Conservation (phyloP, 2,329 filamentous ascomycete genomes). For the Ceratocystis papillata region DNA sequence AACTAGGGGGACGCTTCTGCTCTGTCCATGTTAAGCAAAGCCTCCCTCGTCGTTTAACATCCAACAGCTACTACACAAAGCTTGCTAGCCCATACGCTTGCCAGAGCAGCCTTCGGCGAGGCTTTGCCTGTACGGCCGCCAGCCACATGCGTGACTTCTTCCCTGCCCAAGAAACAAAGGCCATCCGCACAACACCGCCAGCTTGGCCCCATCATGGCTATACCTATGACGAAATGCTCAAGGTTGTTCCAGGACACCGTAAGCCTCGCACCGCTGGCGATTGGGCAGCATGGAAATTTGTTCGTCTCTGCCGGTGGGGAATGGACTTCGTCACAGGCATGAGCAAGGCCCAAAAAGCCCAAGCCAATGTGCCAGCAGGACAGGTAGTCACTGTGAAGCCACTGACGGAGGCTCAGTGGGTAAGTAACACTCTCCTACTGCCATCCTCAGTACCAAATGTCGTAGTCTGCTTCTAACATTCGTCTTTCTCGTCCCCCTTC, state of each 20-base stretch:
- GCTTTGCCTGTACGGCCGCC: conserved; percentile 42
- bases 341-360: conserved; percentile 58
- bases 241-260: conserved; percentile 65
- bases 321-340: conserved; percentile 73
- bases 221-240: conserved; percentile 66
- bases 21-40: conserved; percentile 9
- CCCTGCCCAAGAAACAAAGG: conserved; percentile 48
- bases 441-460: background rate
- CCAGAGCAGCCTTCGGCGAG: conserved; percentile 28
- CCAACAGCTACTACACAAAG: conserved; percentile 3
- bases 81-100: conserved; percentile 2
- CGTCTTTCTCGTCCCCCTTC: background rate
- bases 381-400: conserved; percentile 44
- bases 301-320: conserved; percentile 63
- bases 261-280: conserved; percentile 63
- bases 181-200: conserved; percentile 51
- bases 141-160: conserved; percentile 49
- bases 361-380: conserved; percentile 47
- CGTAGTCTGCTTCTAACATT: background rate
- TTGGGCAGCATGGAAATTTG: conserved; percentile 63
- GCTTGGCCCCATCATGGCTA: conserved; percentile 65
- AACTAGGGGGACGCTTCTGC: conserved; percentile 15
- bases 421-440: conserved; percentile 29
- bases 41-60: conserved; percentile 11
- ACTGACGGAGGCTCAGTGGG: conserved; percentile 78